Evolutionary conservation across 2,329 filamentous ascomycete species (phyloP), one percentile per base, ranked within the genome.

Genomic region (Nemania sp.): DNA sequence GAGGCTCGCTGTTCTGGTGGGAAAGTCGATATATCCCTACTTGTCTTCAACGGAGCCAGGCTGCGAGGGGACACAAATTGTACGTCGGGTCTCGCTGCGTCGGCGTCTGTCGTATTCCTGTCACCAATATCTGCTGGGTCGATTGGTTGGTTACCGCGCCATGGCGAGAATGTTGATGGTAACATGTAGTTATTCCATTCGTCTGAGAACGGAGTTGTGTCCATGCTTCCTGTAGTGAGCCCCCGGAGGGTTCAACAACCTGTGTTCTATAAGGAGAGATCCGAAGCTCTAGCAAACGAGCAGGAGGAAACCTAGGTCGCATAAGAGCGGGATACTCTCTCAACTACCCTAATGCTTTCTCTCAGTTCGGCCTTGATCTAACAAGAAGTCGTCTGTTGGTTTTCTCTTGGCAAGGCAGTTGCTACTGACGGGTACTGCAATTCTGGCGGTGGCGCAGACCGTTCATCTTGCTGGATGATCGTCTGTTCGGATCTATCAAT

Each of bases 131-230:
- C 46, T 47, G 39, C 42, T 20, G 17, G 39, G 37, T 57, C 39
- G 9, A 40, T 37, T 15, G 57, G 29, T 6, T 60, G 54, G 13
- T 55, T 48, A 21, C 35, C 39, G 20, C 37, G 39, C 66, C 67
- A 69, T 21, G 66, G 63, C 18, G 69, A 67, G 54, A 66, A 72
- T n/a, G 63, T 67, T 1, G 69, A 70, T 9, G 69, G 68, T 32
- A 69, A 50, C 17, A 59, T 32, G 42, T 57, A 63, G 29, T 54
- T 56, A 5, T 57, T 37, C 34, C 53, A 53, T 15, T 64, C 66
- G 17, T 58, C 18, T 5, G 45, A 54, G 50, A 34, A 29, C 32
- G 47, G 48, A 7, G 17, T 39, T 15, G 59, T 25, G 11, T n/a
- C 46, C 59, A 59, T 61, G 25, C 47, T 55, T 15, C 52, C 34